phyloP scores from a whole-genome alignment of 2,329 filamentous ascomycete species.

The Pyrenochaeta sp. region DNA sequence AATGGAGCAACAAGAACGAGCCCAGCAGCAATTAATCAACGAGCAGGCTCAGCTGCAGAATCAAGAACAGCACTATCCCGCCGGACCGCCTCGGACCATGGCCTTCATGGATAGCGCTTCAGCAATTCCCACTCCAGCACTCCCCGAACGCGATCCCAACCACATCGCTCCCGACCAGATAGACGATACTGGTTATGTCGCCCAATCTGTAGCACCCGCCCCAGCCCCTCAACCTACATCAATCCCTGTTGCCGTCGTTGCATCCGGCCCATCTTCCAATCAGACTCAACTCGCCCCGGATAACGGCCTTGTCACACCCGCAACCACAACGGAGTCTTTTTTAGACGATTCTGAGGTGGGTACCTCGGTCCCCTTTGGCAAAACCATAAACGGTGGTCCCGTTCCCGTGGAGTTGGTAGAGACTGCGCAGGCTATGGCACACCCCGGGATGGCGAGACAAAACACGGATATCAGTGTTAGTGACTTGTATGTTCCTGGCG shows the following conservation, averaged over 20 bases:
- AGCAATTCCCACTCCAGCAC: slow-evolving; percentile 11
- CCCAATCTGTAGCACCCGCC: slow-evolving; percentile 8
- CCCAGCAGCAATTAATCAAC: slow-evolving; percentile 28
- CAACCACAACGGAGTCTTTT: slow-evolving; percentile 38
- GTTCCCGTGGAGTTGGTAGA: slow-evolving; percentile 29
- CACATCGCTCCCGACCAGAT: slow-evolving; percentile 20
- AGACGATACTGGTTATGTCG: slow-evolving; percentile 19
- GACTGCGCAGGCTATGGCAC: slow-evolving; percentile 41
- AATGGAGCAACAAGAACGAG: slow-evolving; percentile 35
- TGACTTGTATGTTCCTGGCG: slow-evolving; percentile 73
- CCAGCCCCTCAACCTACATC: slow-evolving; percentile 2
- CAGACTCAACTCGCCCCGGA: slow-evolving; percentile 18
- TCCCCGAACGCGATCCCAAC: slow-evolving; percentile 23
- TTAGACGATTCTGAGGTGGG: slow-evolving; percentile 43
- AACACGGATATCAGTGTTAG: slow-evolving; percentile 64
- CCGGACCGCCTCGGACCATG: slow-evolving; percentile 7
- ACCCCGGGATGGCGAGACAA: slow-evolving; percentile 58
- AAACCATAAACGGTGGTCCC: slow-evolving; percentile 41
- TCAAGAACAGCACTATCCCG: slow-evolving; percentile 16
- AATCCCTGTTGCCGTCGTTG: slow-evolving; percentile 21
- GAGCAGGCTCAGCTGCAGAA: slow-evolving; percentile 24
- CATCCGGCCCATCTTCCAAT: slow-evolving; percentile 5
- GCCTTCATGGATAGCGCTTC: not conserved
- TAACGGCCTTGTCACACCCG: slow-evolving; percentile 23
- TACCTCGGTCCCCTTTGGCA: slow-evolving; percentile 31